Evolutionary conservation across 441 rosid species (phyloP), one percentile per base, ranked within the genome.

Genomic region (Flueggea neowawraea): DNA sequence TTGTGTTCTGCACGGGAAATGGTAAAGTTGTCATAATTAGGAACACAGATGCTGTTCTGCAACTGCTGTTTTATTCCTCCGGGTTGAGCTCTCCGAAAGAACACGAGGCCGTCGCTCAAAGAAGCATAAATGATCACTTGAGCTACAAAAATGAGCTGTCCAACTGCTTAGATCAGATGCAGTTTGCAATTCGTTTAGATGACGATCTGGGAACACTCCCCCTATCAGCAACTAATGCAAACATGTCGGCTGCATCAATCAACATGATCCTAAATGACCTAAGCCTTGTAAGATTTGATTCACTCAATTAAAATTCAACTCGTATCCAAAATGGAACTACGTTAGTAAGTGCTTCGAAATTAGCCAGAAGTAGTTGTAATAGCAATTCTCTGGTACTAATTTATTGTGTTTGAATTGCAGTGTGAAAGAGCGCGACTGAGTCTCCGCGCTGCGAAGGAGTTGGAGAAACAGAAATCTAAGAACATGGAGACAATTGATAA

Each of bases 11-110:
- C 75, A 49, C 85, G 6, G 85, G 77, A 58, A 65, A 73, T 52
- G 74, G 68, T 16, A 77, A 75, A 61, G 69, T 77, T 78, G 70
- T 88, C 16, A 67, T 75, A 1, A 58, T 82, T 69, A 76, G 58
- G 71, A 93, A 90, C 78, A 75, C 95, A 3, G 96, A 85, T 63
- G 91, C 91, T 31, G 66, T 88, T 70, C 81, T 90, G 63, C 96
- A 93, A 64, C 58, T 90, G 5, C 66, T 93, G 75, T 85, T 82
- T 66, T 84, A 84, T 69, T 67, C 92, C 56, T 75, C 66, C 58
- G 95, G 88, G 80, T 61, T 75, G 17, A 73, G 62, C 53, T 57
- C 76, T 12, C 75, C 68, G 47, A 50, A 22, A 55, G 94, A 88
- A 57, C 52, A 31, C 41, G 14, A 47, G 0, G 65, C 10, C 0